Conservation (phyloP, 495 filamentous ascomycete genomes). For the Immersiella caudata region DNA sequence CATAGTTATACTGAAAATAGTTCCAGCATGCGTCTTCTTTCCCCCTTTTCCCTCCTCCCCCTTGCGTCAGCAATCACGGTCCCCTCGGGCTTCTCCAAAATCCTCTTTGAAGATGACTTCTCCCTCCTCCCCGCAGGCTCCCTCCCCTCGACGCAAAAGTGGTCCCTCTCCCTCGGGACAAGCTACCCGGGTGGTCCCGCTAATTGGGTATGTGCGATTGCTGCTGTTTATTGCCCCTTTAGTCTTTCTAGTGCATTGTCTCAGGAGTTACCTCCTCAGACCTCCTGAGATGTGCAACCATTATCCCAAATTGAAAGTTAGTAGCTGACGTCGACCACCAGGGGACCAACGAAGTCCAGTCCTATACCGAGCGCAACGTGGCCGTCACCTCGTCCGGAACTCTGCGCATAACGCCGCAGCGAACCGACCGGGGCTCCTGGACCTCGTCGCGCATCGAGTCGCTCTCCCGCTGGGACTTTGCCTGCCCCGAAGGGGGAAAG, state of each 20-base stretch:
- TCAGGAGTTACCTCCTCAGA: no score
- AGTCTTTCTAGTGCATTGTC: no score
- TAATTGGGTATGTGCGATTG: no score
- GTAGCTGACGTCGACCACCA: no score
- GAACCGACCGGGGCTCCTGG: slow-evolving; percentile 34
- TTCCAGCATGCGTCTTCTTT: not conserved
- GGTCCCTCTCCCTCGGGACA: slow-evolving; percentile 32
- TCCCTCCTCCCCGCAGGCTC: slow-evolving; percentile 14
- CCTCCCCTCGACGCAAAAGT: slow-evolving; percentile 25
- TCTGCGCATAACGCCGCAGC: slow-evolving; percentile 27
- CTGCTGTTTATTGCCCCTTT: no score
- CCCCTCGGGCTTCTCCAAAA: slow-evolving; percentile 19
- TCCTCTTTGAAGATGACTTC: slow-evolving; percentile 28
- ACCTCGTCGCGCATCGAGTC: slow-evolving; percentile 51
- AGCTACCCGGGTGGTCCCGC: slow-evolving; percentile 35
- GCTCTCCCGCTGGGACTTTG: slow-evolving; percentile 34
- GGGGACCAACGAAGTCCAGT: slow-evolving; percentile 39
- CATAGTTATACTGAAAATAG: not conserved
- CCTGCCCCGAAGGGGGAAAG: slow-evolving; percentile 37
- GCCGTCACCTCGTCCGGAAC: slow-evolving; percentile 26
- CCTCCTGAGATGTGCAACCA: no score
- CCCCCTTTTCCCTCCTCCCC: not conserved
- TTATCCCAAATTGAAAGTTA: no score
- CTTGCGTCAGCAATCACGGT: slow-evolving; percentile 7
- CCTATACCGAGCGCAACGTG: slow-evolving; percentile 35